Conservation (phyloP, 768 basidiomycete species). For the Leucosporidium creatinivorum region DNA sequence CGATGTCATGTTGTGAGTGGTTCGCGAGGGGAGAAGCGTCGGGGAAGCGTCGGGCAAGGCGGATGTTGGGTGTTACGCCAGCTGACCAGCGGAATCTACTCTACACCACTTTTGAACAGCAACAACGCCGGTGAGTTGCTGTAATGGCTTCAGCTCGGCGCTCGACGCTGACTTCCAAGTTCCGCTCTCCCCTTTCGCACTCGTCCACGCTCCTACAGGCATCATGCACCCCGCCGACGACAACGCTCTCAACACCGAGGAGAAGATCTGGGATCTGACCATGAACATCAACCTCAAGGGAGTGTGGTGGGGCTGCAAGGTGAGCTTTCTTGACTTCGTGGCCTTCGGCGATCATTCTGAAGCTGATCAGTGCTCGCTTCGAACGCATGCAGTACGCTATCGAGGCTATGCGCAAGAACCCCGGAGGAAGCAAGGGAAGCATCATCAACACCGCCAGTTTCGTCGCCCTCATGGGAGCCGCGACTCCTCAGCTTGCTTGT, state of each 20-base stretch:
- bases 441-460: slow-evolving; percentile 99
- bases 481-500: slow-evolving; percentile 98
- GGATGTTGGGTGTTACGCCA: too few relatives aligned
- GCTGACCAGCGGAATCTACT: too few relatives aligned
- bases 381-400: slow-evolving; percentile 64
- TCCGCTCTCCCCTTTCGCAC: not conserved
- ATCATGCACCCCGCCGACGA: slow-evolving; percentile 97
- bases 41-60: not conserved
- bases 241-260: slow-evolving; percentile 91
- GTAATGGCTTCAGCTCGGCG: too few relatives aligned
- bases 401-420: slow-evolving; percentile 88
- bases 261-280: slow-evolving; percentile 72
- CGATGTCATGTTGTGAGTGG: slow-evolving; percentile 76
- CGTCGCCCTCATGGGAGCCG: slow-evolving; percentile 89
- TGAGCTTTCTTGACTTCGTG: not conserved
- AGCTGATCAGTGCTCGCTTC: not conserved
- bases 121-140: slow-evolving; percentile 43
- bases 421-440: slow-evolving; percentile 65
- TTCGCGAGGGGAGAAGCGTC: not conserved
- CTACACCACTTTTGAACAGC: not conserved
- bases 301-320: slow-evolving; percentile 94
- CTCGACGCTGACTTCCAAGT: not conserved
- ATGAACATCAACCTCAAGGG: slow-evolving; percentile 73
- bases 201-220: slow-evolving; percentile 38
- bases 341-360: not conserved